phyloP scores from a whole-genome alignment of 306 rosid genomes.

The Vigna trinervia region DNA sequence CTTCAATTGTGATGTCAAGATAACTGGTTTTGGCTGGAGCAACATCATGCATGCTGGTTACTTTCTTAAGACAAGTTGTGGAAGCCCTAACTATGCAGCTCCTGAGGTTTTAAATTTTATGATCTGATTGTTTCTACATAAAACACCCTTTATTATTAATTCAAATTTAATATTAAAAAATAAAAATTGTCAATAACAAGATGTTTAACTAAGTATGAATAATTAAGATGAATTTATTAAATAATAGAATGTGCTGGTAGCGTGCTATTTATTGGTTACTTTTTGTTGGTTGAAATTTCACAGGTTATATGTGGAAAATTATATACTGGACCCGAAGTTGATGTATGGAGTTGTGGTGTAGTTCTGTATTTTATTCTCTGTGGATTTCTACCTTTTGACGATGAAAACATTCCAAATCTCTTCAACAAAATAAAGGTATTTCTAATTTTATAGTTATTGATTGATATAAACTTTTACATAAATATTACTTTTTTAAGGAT shows the following conservation, averaged over 20 bases:
- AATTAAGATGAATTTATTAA: too few species aligned
- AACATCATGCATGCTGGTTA: conserved; percentile 91
- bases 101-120: conserved; percentile 66
- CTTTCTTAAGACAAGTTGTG: conserved; percentile 90
- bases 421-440: conserved; percentile 77
- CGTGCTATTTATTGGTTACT: conserved; percentile 3
- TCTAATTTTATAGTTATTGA: neutral
- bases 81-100: conserved; percentile 92
- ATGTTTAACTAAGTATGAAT: too few species aligned
- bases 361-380: conserved; percentile 93
- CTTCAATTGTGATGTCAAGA: conserved; percentile 78
- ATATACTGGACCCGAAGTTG: conserved; percentile 55
- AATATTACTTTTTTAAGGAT: neutral
- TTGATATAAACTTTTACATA: too few species aligned
- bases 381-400: conserved; percentile 89
- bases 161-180: too few species aligned
- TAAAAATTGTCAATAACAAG: too few species aligned
- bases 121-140: too few species aligned
- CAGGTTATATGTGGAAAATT: conserved; percentile 56
- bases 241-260: too few species aligned
- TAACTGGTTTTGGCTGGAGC: conserved; percentile 94
- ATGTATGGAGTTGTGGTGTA: conserved; percentile 74
- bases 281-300: neutral
- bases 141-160: too few species aligned
- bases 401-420: conserved; percentile 83